Percentiles rank a stretch among this genome's conserved stretches.
Evolutionary conservation across 2,329 filamentous ascomycete species (phyloP).

Genomic region (Ophiostoma montium): DNA sequence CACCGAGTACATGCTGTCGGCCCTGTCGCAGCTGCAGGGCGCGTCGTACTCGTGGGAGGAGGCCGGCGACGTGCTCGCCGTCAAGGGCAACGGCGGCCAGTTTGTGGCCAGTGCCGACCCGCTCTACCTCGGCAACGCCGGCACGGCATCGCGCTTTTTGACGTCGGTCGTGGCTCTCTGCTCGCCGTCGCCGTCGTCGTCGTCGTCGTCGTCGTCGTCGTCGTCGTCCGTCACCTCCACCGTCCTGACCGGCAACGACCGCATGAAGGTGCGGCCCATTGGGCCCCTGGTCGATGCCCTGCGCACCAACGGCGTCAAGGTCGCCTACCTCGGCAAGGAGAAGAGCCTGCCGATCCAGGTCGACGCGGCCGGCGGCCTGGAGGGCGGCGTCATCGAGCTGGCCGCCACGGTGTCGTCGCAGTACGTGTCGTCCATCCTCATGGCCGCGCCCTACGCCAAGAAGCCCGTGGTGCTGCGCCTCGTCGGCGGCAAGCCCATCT

Average conservation of each 20-base stretch:
- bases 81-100: constrained; percentile 80
- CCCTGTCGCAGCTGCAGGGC: constrained; percentile 70
- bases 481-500: constrained; percentile 94
- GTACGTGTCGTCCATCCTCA: constrained; percentile 91
- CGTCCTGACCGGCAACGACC: constrained; percentile 78
- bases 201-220: too few species aligned
- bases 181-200: too few species aligned
- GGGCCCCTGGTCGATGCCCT: constrained; percentile 86
- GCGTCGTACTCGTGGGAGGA: constrained; percentile 91
- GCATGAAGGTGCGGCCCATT: constrained; percentile 94
- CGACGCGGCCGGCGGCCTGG: constrained; percentile 67
- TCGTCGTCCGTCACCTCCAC: constrained; percentile 52
- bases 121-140: constrained; percentile 90
- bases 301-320: constrained; percentile 68
- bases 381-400: constrained; percentile 77
- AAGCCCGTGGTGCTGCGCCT: constrained; percentile 79
- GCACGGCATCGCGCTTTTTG: constrained; percentile 87
- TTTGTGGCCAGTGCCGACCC: constrained; percentile 61
- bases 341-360: constrained; percentile 76
- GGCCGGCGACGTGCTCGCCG: constrained; percentile 77
- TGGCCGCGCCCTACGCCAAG: constrained; percentile 95
- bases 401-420: constrained; percentile 97
- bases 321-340: constrained; percentile 74
- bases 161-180: constrained; percentile 85
- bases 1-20: constrained; percentile 91